Conservation (phyloP, 192 early-diverging fungal genomes). For the Mortierella antarctica region DNA sequence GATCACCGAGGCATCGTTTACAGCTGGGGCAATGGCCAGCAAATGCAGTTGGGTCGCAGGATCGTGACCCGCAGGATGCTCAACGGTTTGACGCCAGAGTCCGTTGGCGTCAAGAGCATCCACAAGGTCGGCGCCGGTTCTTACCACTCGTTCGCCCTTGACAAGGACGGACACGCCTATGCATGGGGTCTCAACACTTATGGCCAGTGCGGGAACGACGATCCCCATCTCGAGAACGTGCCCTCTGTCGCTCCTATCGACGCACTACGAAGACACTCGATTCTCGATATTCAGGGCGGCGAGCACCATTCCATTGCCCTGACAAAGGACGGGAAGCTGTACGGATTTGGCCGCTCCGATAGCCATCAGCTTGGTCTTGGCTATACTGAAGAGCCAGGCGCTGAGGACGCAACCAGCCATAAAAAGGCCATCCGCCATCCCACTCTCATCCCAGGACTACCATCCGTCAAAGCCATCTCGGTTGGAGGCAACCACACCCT, state of each 20-base stretch:
- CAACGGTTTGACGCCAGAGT: conserved; percentile 68
- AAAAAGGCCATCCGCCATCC: conserved; percentile 72
- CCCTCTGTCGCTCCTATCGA: conserved; percentile 68
- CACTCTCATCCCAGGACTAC: conserved; percentile 58
- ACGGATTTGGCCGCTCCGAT: conserved; percentile 88
- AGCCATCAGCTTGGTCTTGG: conserved; percentile 83
- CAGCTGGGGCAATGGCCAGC: conserved; percentile 92
- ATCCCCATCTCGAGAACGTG: conserved; percentile 56
- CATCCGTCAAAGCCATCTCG: conserved; percentile 59
- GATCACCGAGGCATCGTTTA: conserved; percentile 79
- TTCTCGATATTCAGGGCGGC: conserved; percentile 79
- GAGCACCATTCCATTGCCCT: conserved; percentile 89
- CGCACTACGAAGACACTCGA: conserved; percentile 55
- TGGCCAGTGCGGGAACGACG: conserved; percentile 79
- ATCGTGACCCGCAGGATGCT: conserved; percentile 78
- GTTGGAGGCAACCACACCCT: conserved; percentile 73
- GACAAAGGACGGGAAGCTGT: conserved; percentile 76
- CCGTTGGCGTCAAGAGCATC: conserved; percentile 68
- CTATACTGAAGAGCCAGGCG: conserved; percentile 46
- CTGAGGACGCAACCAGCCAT: conserved; percentile 43
- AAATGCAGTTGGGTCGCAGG: conserved; percentile 88
- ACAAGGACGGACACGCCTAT: conserved; percentile 72
- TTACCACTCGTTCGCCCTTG: conserved; percentile 87
- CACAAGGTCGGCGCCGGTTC: conserved; percentile 78
- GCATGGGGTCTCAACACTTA: conserved; percentile 94